Evolutionary conservation across 768 basidiomycete genomes (phyloP).

Genomic region (Guyanaporus albipodus): DNA sequence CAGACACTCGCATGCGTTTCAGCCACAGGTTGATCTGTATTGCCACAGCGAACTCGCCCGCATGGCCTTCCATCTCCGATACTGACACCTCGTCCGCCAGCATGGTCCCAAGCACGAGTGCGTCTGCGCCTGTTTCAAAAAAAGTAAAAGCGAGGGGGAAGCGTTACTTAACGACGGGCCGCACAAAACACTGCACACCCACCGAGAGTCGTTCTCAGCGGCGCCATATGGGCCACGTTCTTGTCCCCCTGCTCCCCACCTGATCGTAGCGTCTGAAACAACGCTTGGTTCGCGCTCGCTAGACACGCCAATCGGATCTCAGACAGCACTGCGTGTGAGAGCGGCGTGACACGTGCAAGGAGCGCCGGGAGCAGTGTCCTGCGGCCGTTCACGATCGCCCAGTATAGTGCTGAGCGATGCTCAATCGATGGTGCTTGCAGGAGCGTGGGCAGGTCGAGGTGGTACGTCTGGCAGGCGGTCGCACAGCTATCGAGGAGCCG

Average conservation of each 20-base stretch:
- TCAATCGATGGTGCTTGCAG: conserved; percentile 65
- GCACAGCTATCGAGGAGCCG: conserved; percentile 41
- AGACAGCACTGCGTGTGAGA: conserved; percentile 40
- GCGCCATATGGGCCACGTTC: too few species aligned
- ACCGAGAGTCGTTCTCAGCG: conserved; percentile 6
- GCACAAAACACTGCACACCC: not conserved
- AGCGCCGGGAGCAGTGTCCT: conserved; percentile 44
- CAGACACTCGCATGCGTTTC: conserved; percentile 65
- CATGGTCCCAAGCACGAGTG: conserved; percentile 40
- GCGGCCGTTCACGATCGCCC: conserved; percentile 61
- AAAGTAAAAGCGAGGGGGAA: too few species aligned
- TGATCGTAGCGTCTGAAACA: conserved; percentile 26
- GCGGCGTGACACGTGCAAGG: conserved; percentile 48
- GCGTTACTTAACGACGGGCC: not conserved
- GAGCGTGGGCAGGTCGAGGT: conserved; percentile 47
- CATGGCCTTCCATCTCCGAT: conserved; percentile 46
- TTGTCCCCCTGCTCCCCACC: not conserved
- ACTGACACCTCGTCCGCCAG: conserved; percentile 55
- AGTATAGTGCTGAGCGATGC: conserved; percentile 63
- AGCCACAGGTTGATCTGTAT: conserved; percentile 53
- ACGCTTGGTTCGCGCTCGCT: conserved; percentile 17
- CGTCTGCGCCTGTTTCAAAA: conserved; percentile 42
- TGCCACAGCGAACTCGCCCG: conserved; percentile 49
- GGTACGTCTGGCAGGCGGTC: conserved; percentile 51
- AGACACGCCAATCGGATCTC: conserved; percentile 70